These are phyloP conservation scores for Phytophthora fragariaefolia DNA, from an alignment of 352 stramenopile genomes.

Conservation along the genomic window DNA sequence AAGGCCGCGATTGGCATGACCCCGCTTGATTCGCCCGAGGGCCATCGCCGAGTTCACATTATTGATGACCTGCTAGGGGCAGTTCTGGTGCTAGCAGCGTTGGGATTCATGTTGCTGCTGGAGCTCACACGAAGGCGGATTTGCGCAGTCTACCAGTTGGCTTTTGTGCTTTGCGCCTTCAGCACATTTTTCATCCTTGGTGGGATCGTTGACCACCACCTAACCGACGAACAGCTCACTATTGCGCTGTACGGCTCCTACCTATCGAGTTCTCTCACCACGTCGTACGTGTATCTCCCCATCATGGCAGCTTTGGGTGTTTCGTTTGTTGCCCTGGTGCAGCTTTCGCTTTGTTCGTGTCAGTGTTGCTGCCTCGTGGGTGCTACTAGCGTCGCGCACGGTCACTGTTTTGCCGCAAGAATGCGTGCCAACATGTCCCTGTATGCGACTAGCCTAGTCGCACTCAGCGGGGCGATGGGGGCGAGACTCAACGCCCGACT, in stretches of 20 bases:
- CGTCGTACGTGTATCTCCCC: slow-evolving; percentile 73
- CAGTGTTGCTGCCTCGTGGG: slow-evolving; percentile 71
- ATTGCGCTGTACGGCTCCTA: slow-evolving; percentile 74
- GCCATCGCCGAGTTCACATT: slow-evolving; percentile 61
- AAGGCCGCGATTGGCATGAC: slow-evolving; percentile 17
- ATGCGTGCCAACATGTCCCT: slow-evolving; percentile 63
- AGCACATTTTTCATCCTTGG: slow-evolving; percentile 71
- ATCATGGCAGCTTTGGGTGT: slow-evolving; percentile 41
- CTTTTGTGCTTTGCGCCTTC: slow-evolving; percentile 62
- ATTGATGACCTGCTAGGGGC: slow-evolving; percentile 79
- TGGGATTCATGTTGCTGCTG: slow-evolving; percentile 54
- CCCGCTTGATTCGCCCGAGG: slow-evolving; percentile 22
- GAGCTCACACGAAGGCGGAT: slow-evolving; percentile 77
- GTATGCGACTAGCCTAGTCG: slow-evolving; percentile 51
- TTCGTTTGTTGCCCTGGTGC: slow-evolving; percentile 49
- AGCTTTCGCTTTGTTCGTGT: slow-evolving; percentile 66
- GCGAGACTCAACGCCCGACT: slow-evolving; percentile 76
- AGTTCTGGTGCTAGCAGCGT: slow-evolving; percentile 62
- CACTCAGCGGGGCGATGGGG: slow-evolving; percentile 65
- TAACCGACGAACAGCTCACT: slow-evolving; percentile 75
- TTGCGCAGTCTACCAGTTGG: slow-evolving; percentile 73
- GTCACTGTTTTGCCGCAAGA: slow-evolving; percentile 54
- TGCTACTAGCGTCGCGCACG: slow-evolving; percentile 42
- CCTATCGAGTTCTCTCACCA: slow-evolving; percentile 50
- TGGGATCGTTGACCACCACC: slow-evolving; percentile 73